Base-by-base conservation (phyloP, 2,329 filamentous ascomycete genomes). In the Didymella glomerata region DNA sequence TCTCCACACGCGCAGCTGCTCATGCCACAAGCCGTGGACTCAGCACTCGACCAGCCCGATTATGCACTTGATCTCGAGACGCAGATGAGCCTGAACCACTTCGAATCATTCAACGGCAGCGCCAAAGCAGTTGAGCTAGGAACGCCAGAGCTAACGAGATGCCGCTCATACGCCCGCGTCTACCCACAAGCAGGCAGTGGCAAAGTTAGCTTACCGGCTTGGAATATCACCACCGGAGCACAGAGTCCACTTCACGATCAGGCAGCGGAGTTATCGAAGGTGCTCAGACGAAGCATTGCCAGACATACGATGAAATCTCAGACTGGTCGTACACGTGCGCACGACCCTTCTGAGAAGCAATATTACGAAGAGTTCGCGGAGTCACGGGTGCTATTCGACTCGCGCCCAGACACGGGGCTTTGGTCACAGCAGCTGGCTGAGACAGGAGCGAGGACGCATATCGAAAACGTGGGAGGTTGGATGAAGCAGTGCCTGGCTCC, bases 181-280 rank as follows among this genome's bases (percentile, higher is more conserved):
- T 83, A 79, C 61, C 82, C 82, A 4, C 77, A 78, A 34, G 71
- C 76, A 2, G 73, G 74, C 10, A 70, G 74, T 1, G 56, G 50
- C 0, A 74, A 73, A 1, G 66, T 83, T 1, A 67, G 62, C 14
- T 57, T 84, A 1, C 82, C 82, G 0, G 51, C 64, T 10, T 79
- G 81, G 67, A 72, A 73, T 38, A 71, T 83, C 30, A 74, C 73
- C 6, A 68, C 78, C 1, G 80, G 79, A 1, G 57, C 66, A 1
- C 67, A 73, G 3, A 79, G 75, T 30, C 72, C 76, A 1, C 68
- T 83, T 0, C 61, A 66, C 1, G 77, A 78, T 20, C 81, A 82
- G 63, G 70, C 74, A 1, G 62, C 70, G 1, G 82, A 83, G 52
- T 61, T 84, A 9, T 68, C 73, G 0, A 74, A 74, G 38, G 62